These are phyloP conservation scores for Porogramme epimiltina DNA, from an alignment of 1,284 basidiomycete species.

Conservation along the genomic window DNA sequence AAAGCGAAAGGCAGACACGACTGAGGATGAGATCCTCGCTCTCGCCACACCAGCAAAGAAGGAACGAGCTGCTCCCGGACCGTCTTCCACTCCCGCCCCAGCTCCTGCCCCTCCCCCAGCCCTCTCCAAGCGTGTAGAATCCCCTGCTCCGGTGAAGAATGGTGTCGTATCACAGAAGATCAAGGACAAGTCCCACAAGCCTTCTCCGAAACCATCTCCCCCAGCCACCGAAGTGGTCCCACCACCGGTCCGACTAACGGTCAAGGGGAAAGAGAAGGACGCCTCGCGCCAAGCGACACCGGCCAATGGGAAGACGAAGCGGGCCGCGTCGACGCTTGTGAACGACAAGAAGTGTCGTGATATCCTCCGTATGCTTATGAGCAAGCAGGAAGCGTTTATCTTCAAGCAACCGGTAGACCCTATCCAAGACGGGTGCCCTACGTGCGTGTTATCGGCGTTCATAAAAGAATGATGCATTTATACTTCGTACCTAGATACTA, in stretches of 20 bases:
- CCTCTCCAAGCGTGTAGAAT: slow-evolving; percentile 13
- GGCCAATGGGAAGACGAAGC: slow-evolving; percentile 44
- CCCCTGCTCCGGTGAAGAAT: slow-evolving; percentile 14
- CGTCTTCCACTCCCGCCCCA: slow-evolving; percentile 20
- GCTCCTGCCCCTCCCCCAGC: slow-evolving; percentile 14
- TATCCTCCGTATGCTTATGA: slow-evolving; percentile 60
- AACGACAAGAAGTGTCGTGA: slow-evolving; percentile 83
- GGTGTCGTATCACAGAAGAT: slow-evolving; percentile 21
- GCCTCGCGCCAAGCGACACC: slow-evolving; percentile 28
- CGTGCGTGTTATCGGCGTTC: slow-evolving; percentile 51
- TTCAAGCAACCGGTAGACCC: slow-evolving; percentile 91
- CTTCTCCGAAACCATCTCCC: slow-evolving; percentile 31
- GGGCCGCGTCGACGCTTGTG: slow-evolving; percentile 51
- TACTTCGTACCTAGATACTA: slow-evolving; percentile 65
- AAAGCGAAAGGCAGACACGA: slow-evolving; percentile 51
- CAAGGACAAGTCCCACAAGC: slow-evolving; percentile 40
- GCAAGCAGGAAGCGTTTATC: slow-evolving; percentile 72
- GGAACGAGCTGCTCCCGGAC: slow-evolving; percentile 42
- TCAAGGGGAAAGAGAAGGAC: slow-evolving; percentile 64
- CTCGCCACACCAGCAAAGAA: slow-evolving; percentile 67
- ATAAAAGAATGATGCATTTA: too few relatives aligned
- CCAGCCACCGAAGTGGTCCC: slow-evolving; percentile 31
- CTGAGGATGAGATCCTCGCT: slow-evolving; percentile 57
- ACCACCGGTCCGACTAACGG: slow-evolving; percentile 28
- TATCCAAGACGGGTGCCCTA: slow-evolving; percentile 79